Conservation (phyloP, 1,284 basidiomycete species). For the Leccinum colubrinum region DNA sequence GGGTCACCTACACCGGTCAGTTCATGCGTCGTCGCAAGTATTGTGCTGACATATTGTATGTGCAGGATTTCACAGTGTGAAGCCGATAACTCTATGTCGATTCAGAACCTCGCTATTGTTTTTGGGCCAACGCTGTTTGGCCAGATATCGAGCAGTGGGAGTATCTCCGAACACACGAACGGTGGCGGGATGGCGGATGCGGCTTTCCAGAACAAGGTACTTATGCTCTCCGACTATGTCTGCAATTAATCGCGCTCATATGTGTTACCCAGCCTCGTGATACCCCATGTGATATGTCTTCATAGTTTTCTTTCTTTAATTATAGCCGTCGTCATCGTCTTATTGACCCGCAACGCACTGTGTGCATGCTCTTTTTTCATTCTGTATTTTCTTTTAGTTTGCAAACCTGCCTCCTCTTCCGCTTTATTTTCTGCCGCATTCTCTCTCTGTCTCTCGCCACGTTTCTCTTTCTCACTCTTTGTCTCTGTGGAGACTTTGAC, state of each 20-base stretch:
- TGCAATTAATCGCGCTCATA: slow-evolving; percentile 12
- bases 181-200: slow-evolving; percentile 50
- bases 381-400: neutral
- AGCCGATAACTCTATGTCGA: slow-evolving; percentile 88
- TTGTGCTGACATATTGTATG: slow-evolving; percentile 9
- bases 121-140: slow-evolving; percentile 96
- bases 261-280: slow-evolving; percentile 23
- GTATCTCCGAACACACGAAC: slow-evolving; percentile 47
- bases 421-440: neutral
- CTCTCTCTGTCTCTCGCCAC: neutral
- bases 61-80: slow-evolving; percentile 73
- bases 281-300: slow-evolving; percentile 19
- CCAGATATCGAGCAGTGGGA: slow-evolving; percentile 36
- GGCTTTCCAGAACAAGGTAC: slow-evolving; percentile 52
- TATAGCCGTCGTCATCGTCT: neutral
- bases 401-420: neutral
- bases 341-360: slow-evolving; percentile 4
- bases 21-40: neutral
- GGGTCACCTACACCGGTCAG: slow-evolving; percentile 87
- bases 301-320: slow-evolving; percentile 14
- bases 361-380: neutral
- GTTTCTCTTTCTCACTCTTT: neutral
- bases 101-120: slow-evolving; percentile 93
- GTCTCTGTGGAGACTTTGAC: neutral
- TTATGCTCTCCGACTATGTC: neutral